Evolutionary conservation across 768 basidiomycete species (phyloP).

Genomic region (Tylopilus balloui): DNA sequence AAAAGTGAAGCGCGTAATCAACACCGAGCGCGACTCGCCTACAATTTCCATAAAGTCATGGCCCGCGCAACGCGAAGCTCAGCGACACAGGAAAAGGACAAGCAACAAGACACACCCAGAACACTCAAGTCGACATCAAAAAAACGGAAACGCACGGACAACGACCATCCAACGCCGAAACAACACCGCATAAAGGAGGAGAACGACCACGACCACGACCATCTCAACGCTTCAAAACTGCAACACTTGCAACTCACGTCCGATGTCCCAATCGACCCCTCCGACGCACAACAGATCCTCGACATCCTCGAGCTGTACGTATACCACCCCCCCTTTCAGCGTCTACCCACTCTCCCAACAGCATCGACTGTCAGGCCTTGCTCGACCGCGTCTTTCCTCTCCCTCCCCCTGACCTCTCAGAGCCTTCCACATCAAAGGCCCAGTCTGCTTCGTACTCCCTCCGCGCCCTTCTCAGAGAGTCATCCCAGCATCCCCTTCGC

Average conservation of each 20-base stretch:
- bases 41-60: slow-evolving; percentile 42
- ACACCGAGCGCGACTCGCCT: slow-evolving; percentile 21
- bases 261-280: slow-evolving; percentile 43
- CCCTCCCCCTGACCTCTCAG: slow-evolving; percentile 29
- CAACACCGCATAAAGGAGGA: slow-evolving; percentile 42
- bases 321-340: background rate
- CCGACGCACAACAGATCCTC: slow-evolving; percentile 51
- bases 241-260: slow-evolving; percentile 37
- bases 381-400: slow-evolving; percentile 76
- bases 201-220: slow-evolving; percentile 18
- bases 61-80: slow-evolving; percentile 72
- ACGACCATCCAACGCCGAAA: slow-evolving; percentile 49
- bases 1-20: slow-evolving; percentile 11
- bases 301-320: slow-evolving; percentile 56
- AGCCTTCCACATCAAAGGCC: slow-evolving; percentile 39
- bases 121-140: slow-evolving; percentile 36
- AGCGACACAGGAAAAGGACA: slow-evolving; percentile 33
- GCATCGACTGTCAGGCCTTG: slow-evolving; percentile 68
- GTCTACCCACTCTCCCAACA: slow-evolving; percentile 22
- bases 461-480: slow-evolving; percentile 51
- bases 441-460: slow-evolving; percentile 42
- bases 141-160: slow-evolving; percentile 64
- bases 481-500: slow-evolving; percentile 49
- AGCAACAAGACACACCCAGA: slow-evolving; percentile 27
- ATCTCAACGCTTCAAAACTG: slow-evolving; percentile 14